Base-by-base conservation (phyloP, 805 yeast species). In the Ogataea ramenticola region DNA sequence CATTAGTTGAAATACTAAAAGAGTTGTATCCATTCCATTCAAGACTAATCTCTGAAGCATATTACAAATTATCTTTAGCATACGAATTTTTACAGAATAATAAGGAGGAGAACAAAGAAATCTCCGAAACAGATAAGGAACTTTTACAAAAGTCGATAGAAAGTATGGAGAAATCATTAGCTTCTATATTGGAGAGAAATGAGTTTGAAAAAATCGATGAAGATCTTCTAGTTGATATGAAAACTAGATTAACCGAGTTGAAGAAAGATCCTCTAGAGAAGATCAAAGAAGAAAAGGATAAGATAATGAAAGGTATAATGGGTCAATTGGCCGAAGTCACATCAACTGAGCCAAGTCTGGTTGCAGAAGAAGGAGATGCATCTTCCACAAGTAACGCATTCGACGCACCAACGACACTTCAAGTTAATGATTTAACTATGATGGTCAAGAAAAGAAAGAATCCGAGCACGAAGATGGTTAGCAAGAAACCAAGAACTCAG, bases 11-110 rank as follows among this genome's bases (percentile, higher is more conserved):
- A 26, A 62, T 82, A 37, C 73, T 86, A 58, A 56, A 65, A 41
- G 64, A 75, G 44, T 57, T 85, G 12, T 81, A 71, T 53, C 72
- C 73, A 2, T 60, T 62, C n/a, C 61, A 65, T 9, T 74, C 85
- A 2, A 68, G 83, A 2, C 62, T 80, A 37, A 68, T 86, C 10
- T 80, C 90, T 16, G 96, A 88, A 60, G 80, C 88, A 0, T 85
- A 85, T 61, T 89, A 81, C 66, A 86, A 86, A 62, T 67, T 86
- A 34, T 82, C 95, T 0, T 67, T 88, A 41, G 93, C 96, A 0
- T 66, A 77, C 45, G 96, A 89, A 54, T 82, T 85, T 52, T 67
- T 75, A 45, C 70, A 71, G n/a, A 85, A 76, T 37, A 74, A 73
- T 50, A 70, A 71, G 0, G 51, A 53, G 0, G 66, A 72, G 53